Conservation (phyloP, 345 rosid species). For the Salix caprea region DNA sequence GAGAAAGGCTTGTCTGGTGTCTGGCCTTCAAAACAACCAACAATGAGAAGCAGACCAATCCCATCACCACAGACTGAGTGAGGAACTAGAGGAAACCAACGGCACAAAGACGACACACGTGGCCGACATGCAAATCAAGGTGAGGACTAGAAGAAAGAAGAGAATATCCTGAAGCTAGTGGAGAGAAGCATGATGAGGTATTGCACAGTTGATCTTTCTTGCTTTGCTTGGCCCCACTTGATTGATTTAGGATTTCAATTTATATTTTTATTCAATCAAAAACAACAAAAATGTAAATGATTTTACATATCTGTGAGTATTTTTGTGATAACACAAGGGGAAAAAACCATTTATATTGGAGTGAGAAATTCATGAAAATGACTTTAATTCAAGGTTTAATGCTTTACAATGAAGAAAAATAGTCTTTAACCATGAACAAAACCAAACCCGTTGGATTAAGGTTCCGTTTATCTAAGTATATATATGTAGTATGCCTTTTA, state of each 20-base stretch:
- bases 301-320: too few relatives aligned
- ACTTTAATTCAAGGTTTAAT: too few relatives aligned
- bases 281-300: too few relatives aligned
- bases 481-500: too few relatives aligned
- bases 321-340: too few relatives aligned
- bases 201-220: slow-evolving; percentile 27
- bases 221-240: slow-evolving; percentile 22
- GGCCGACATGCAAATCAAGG: slow-evolving; percentile 53
- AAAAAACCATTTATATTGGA: too few relatives aligned
- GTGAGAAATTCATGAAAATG: too few relatives aligned
- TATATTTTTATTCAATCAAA: too few relatives aligned
- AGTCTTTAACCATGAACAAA: too few relatives aligned
- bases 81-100: slow-evolving; percentile 13
- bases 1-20: slow-evolving; percentile 22
- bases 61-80: slow-evolving; percentile 19
- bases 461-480: too few relatives aligned
- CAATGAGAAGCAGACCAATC: slow-evolving; percentile 19
- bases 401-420: too few relatives aligned
- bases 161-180: slow-evolving; percentile 51
- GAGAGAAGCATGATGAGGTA: slow-evolving; percentile 42
- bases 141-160: slow-evolving; percentile 7
- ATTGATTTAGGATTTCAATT: neutral
- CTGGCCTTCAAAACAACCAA: slow-evolving; percentile 50
- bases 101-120: slow-evolving; percentile 41
- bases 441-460: too few relatives aligned